These are phyloP conservation scores for Sutorius eximius DNA, from an alignment of 1,284 basidiomycete genomes.

Conservation along the genomic window DNA sequence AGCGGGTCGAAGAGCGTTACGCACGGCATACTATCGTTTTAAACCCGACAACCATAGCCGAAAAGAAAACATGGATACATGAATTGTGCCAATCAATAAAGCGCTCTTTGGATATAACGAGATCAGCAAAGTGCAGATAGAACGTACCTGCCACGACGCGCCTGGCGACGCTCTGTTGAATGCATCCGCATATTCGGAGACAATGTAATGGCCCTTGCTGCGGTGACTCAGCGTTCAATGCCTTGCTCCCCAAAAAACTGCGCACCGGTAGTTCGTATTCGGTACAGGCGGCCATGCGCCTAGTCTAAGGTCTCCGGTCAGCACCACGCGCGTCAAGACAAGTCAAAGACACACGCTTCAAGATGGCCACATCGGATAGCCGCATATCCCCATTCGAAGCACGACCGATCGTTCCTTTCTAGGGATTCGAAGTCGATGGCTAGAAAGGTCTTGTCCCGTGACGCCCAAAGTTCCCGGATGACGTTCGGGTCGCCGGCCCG, in stretches of 20 bases:
- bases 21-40: conserved; percentile 59
- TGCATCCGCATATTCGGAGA: conserved; percentile 76
- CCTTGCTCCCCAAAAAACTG: background rate
- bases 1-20: conserved; percentile 23
- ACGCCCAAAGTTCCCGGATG: conserved; percentile 69
- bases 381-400: conserved; percentile 80
- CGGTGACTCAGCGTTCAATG: conserved; percentile 5
- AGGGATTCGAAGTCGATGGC: conserved; percentile 78
- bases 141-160: conserved; percentile 68
- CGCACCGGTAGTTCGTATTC: conserved; percentile 75
- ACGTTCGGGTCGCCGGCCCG: conserved; percentile 68
- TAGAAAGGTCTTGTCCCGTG: conserved; percentile 70
- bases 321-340: background rate
- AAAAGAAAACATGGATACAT: background rate
- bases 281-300: conserved; percentile 81
- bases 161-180: conserved; percentile 61
- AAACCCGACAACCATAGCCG: background rate
- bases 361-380: conserved; percentile 74
- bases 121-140: conserved; percentile 7
- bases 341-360: conserved; percentile 53
- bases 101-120: background rate
- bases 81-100: conserved; percentile 11
- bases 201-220: conserved; percentile 80
- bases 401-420: conserved; percentile 69
- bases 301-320: conserved; percentile 42